Conservation (phyloP, 805 yeast species). For the Soucietia sequanensis region DNA sequence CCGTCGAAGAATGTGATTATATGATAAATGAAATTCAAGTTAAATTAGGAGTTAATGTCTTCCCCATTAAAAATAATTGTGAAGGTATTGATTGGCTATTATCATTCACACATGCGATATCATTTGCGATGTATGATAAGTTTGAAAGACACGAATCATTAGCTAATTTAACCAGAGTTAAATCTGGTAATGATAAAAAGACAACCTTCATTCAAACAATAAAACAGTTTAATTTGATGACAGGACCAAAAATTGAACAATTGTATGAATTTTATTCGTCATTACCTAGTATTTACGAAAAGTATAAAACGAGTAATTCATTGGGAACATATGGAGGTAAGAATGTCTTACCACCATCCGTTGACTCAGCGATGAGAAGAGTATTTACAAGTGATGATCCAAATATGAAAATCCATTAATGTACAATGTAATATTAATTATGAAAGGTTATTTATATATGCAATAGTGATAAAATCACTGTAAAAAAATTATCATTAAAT, state of each 20-base stretch:
- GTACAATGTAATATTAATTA: neutral
- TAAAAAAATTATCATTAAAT: too few relatives aligned
- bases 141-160: slow-evolving; percentile 52
- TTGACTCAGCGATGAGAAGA: slow-evolving; percentile 47
- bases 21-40: slow-evolving; percentile 47
- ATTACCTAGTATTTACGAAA: slow-evolving; percentile 28
- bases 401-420: slow-evolving; percentile 29
- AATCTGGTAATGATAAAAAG: slow-evolving; percentile 49
- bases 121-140: slow-evolving; percentile 53
- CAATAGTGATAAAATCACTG: neutral
- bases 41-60: slow-evolving; percentile 46
- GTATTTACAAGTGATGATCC: slow-evolving; percentile 54
- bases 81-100: slow-evolving; percentile 55
- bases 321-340: slow-evolving; percentile 42
- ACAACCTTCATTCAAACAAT: slow-evolving; percentile 51
- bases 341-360: slow-evolving; percentile 48
- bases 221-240: slow-evolving; percentile 58
- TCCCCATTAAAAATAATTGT: slow-evolving; percentile 44
- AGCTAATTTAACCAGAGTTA: slow-evolving; percentile 54
- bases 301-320: slow-evolving; percentile 19
- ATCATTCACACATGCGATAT: slow-evolving; percentile 56
- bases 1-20: slow-evolving; percentile 37
- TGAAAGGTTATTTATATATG: neutral
- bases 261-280: slow-evolving; percentile 41
- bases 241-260: slow-evolving; percentile 48